phyloP scores from a whole-genome alignment of 805 yeast species.

The Ogataea nitratoaversa region DNA sequence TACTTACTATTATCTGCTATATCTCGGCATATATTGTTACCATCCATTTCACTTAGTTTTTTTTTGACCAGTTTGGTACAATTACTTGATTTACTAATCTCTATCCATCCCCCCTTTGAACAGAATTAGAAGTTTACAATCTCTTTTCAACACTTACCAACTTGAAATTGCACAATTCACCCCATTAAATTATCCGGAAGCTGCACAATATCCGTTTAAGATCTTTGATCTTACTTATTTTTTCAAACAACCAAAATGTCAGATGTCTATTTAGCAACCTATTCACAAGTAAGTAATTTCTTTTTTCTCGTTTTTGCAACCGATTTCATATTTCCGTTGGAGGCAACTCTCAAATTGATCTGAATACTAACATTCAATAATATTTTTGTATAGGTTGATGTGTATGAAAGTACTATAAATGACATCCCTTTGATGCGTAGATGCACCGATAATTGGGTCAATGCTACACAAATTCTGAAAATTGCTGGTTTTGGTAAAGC shows the following conservation, averaged over 20 bases:
- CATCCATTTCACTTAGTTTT: no score
- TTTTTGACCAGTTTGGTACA: no score
- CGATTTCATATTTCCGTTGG: not conserved
- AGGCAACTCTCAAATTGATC: not conserved
- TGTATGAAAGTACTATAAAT: constrained; percentile 58
- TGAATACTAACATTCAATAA: constrained; percentile 3
- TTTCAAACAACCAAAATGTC: constrained; percentile 8
- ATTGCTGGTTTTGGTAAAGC: constrained; percentile 77
- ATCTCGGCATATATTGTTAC: no score
- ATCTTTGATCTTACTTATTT: not conserved
- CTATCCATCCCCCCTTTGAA: no score
- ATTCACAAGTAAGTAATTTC: constrained; percentile 36
- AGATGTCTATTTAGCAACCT: constrained; percentile 39
- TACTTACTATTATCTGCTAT: no score
- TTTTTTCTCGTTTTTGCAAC: not conserved
- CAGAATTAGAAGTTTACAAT: no score
- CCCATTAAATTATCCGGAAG: not conserved
- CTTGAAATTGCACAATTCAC: not conserved
- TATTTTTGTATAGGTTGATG: constrained; percentile 33
- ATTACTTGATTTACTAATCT: no score
- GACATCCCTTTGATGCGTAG: constrained; percentile 87
- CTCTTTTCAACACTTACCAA: no score
- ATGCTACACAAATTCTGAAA: constrained; percentile 77
- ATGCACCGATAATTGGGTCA: constrained; percentile 89
- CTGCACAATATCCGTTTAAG: not conserved